Conservation (phyloP, 495 filamentous ascomycete genomes). For the Pseudotulostoma volvatum region DNA sequence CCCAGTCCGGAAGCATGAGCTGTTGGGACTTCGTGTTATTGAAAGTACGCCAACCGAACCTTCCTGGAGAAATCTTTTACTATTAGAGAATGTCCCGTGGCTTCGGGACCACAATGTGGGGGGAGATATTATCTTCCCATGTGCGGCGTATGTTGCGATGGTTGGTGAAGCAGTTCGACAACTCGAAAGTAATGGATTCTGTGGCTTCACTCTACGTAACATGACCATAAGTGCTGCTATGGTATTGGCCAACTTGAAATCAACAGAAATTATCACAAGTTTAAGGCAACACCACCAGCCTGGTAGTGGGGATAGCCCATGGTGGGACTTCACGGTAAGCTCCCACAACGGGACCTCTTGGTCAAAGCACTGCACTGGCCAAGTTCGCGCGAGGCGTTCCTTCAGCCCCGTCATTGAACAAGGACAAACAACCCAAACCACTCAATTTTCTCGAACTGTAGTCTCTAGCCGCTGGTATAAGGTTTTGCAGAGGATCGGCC, state of each 20-base stretch:
- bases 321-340: conserved; percentile 19
- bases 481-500: too few relatives aligned
- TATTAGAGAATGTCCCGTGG: conserved; percentile 29
- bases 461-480: too few relatives aligned
- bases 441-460: too few relatives aligned
- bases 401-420: too few relatives aligned
- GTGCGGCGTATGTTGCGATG: conserved; percentile 31
- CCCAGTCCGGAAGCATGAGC: conserved; percentile 25
- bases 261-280: conserved; percentile 17
- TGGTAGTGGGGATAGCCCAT: conserved; percentile 11
- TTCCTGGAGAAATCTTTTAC: conserved; percentile 33
- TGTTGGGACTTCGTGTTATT: conserved; percentile 26
- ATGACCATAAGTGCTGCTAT: conserved; percentile 5
- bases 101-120: conserved; percentile 28
- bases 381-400: conserved; percentile 7
- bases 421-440: too few relatives aligned
- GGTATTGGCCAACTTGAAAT: conserved; percentile 8
- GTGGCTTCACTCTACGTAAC: conserved; percentile 2
- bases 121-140: conserved; percentile 29
- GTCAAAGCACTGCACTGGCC: conserved; percentile 20
- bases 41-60: conserved; percentile 28
- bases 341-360: conserved; percentile 15
- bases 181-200: conserved; percentile 2
- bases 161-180: conserved; percentile 28
- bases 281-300: conserved; percentile 14